Conservation (phyloP, 805 yeast species). For the Kodamaea fukazawae region DNA sequence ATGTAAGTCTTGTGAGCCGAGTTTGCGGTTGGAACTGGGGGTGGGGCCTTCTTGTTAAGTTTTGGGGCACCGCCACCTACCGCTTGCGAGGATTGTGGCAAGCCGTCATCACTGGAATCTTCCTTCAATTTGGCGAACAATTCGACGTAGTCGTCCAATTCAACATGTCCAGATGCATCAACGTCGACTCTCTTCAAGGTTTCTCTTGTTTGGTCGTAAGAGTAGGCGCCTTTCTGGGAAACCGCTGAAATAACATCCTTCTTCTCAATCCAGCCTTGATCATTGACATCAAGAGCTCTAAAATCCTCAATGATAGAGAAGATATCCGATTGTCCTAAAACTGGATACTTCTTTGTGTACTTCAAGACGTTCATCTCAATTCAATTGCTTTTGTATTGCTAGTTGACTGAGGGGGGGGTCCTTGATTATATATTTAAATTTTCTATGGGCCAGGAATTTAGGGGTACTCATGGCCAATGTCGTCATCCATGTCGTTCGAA, state of each 20-base stretch:
- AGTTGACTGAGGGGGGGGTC: not conserved
- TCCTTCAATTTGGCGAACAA: constrained; percentile 78
- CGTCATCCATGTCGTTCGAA: not conserved
- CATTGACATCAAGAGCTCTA: constrained; percentile 80
- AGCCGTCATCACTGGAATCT: constrained; percentile 16
- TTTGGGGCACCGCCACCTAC: constrained; percentile 10
- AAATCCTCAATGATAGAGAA: constrained; percentile 84
- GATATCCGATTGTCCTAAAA: constrained; percentile 79
- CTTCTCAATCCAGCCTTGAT: constrained; percentile 92
- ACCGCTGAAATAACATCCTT: constrained; percentile 83
- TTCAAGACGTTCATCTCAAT: constrained; percentile 40
- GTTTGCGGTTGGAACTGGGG: constrained; percentile 50
- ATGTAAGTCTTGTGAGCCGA: constrained; percentile 63
- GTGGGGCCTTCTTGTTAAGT: constrained; percentile 20
- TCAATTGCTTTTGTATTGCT: not conserved
- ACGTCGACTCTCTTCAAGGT: constrained; percentile 87
- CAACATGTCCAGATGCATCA: constrained; percentile 96
- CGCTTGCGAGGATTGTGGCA: constrained; percentile 26
- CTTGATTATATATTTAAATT: constrained; percentile 4
- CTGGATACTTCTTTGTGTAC: constrained; percentile 75
- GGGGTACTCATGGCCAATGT: not conserved
- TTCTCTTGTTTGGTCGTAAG: constrained; percentile 92
- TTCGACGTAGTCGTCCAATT: constrained; percentile 88
- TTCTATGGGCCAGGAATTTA: constrained; percentile 4
- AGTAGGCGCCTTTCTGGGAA: constrained; percentile 71